phyloP scores from a whole-genome alignment of 2,329 filamentous ascomycete genomes.

The Penicillium sp. region DNA sequence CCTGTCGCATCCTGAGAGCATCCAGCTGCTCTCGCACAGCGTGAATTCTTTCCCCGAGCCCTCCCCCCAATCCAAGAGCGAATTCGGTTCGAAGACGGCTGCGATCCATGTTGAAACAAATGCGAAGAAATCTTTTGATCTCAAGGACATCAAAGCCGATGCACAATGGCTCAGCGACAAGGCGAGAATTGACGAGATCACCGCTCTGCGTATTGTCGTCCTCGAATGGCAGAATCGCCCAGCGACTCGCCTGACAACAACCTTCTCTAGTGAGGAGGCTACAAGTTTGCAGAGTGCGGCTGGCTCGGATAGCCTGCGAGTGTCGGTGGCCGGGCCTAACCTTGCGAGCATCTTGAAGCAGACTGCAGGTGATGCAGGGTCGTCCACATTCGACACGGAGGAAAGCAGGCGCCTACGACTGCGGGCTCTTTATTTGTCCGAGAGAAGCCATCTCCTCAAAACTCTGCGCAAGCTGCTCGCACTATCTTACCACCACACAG shows the following conservation, averaged over 20 bases:
- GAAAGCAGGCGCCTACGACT: slow-evolving; percentile 67
- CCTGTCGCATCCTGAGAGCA: slow-evolving; percentile 68
- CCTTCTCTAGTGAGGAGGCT: slow-evolving; percentile 75
- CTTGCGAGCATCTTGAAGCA: slow-evolving; percentile 38
- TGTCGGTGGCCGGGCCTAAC: slow-evolving; percentile 52
- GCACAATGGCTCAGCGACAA: slow-evolving; percentile 81
- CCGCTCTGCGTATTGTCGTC: slow-evolving; percentile 76
- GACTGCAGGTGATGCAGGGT: slow-evolving; percentile 29
- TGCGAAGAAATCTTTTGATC: slow-evolving; percentile 66
- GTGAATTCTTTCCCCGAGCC: slow-evolving; percentile 67
- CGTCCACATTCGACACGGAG: slow-evolving; percentile 60
- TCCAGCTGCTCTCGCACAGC: slow-evolving; percentile 68
- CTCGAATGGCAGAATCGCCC: slow-evolving; percentile 82
- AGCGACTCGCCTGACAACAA: slow-evolving; percentile 68
- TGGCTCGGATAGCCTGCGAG: slow-evolving; percentile 63
- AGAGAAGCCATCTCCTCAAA: slow-evolving; percentile 69
- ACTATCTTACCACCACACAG: slow-evolving; percentile 31
- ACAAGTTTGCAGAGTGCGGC: slow-evolving; percentile 74
- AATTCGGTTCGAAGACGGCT: slow-evolving; percentile 81
- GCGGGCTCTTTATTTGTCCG: slow-evolving; percentile 69
- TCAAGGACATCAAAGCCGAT: slow-evolving; percentile 81
- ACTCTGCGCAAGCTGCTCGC: slow-evolving; percentile 55
- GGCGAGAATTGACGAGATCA: slow-evolving; percentile 75
- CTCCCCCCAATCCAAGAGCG: slow-evolving; percentile 64
- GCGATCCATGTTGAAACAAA: slow-evolving; percentile 79